Evolutionary conservation across 2,329 filamentous ascomycete species (phyloP).

Genomic region (Fusarium zealandicum): DNA sequence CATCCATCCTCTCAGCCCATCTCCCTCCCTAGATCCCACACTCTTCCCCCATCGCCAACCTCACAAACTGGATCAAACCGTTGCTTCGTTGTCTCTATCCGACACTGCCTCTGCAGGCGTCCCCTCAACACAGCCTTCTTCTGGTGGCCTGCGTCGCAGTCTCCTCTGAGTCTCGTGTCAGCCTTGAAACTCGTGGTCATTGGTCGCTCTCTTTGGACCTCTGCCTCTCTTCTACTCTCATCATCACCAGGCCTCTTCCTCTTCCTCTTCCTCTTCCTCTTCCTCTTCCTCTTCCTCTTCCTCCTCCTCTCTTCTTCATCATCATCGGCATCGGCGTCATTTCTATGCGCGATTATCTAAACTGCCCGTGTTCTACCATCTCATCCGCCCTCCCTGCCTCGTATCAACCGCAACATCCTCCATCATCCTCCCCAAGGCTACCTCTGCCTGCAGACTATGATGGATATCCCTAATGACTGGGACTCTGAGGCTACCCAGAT

Average conservation of each 20-base stretch:
- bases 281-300: neutral
- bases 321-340: neutral
- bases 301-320: neutral
- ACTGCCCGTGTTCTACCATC: conserved; percentile 2
- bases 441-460: conserved; percentile 3
- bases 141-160: conserved; percentile 1
- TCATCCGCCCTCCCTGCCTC: neutral
- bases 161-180: conserved; percentile 2
- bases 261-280: neutral
- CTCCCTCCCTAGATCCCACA: conserved; percentile 8
- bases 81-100: neutral
- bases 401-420: neutral
- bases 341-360: neutral
- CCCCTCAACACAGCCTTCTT: conserved; percentile 12
- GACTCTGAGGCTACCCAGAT: neutral
- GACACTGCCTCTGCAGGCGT: neutral
- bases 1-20: conserved; percentile 10
- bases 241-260: too few relatives aligned
- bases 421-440: neutral
- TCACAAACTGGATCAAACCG: neutral
- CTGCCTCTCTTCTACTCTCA: too few relatives aligned
- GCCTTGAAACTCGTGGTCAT: conserved; percentile 5
- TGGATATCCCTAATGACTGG: conserved; percentile 20
- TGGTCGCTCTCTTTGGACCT: neutral
- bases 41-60: neutral